Percentiles rank a stretch among this genome's conserved stretches.
phyloP scores from a whole-genome alignment of 2,329 filamentous ascomycete genomes.

The Talaromyces sp. region DNA sequence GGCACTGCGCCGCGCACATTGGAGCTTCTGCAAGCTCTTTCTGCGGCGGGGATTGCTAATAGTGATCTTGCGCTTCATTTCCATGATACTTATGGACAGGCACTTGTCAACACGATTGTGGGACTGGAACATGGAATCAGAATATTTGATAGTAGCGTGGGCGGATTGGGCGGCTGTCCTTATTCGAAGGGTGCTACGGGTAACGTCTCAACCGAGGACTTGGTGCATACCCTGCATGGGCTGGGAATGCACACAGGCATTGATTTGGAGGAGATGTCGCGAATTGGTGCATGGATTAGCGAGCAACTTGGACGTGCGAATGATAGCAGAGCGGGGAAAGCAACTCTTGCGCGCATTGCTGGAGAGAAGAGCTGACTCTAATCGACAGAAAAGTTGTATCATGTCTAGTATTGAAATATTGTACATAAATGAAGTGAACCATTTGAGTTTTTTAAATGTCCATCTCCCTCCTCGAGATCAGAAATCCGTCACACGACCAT shows the following conservation, averaged over 20 bases:
- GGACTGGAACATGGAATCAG: slow-evolving; percentile 61
- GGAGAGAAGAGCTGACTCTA: slow-evolving; percentile 18
- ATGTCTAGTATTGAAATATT: not conserved
- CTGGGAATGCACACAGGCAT: slow-evolving; percentile 60
- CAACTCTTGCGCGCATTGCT: slow-evolving; percentile 42
- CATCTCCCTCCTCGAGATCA: slow-evolving; percentile 29
- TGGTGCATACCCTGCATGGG: slow-evolving; percentile 60
- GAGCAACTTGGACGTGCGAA: slow-evolving; percentile 51
- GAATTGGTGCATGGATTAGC: slow-evolving; percentile 58
- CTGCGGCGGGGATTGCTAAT: slow-evolving; percentile 58
- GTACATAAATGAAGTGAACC: not conserved
- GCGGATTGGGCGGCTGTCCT: slow-evolving; percentile 62
- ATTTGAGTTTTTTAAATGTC: not conserved
- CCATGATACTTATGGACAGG: slow-evolving; percentile 65
- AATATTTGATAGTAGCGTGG: slow-evolving; percentile 63
- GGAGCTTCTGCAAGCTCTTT: slow-evolving; percentile 57
- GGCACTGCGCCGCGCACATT: slow-evolving; percentile 61
- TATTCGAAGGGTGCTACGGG: slow-evolving; percentile 65
- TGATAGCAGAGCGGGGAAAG: slow-evolving; percentile 55
- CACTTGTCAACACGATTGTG: slow-evolving; percentile 61
- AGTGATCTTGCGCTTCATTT: slow-evolving; percentile 63
- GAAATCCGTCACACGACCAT: slow-evolving; percentile 93
- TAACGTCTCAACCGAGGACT: slow-evolving; percentile 63
- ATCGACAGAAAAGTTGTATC: not conserved
- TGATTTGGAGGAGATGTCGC: slow-evolving; percentile 53